These are phyloP conservation scores for Oryza longistaminata DNA, from an alignment of 176 grass and related monocot species.

Conservation along the genomic window DNA sequence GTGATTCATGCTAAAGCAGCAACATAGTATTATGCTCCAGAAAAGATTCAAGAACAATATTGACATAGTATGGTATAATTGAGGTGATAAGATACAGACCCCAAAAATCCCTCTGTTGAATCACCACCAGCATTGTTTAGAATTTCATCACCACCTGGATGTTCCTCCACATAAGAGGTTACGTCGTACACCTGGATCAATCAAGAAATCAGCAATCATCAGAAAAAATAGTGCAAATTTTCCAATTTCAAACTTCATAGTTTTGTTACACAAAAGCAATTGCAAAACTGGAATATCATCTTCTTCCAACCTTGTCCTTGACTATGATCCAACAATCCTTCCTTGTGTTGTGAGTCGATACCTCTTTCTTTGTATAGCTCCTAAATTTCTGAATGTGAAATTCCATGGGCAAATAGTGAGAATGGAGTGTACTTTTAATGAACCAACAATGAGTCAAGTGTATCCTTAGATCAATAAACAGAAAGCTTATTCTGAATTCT, in stretches of 20 bases:
- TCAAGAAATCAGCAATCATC: neutral
- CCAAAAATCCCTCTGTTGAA: conserved; percentile 75
- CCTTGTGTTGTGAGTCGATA: conserved; percentile 67
- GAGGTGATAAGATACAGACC: conserved; percentile 44
- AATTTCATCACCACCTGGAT: conserved; percentile 87
- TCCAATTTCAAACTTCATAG: neutral
- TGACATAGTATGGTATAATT: neutral
- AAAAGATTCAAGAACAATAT: neutral
- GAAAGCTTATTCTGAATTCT: neutral
- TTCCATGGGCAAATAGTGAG: conserved; percentile 23
- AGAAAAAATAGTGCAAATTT: conserved; percentile 8
- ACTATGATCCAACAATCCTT: conserved; percentile 89
- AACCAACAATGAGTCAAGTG: neutral
- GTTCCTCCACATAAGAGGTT: conserved; percentile 83
- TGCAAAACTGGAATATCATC: neutral
- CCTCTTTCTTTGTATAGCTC: conserved; percentile 71
- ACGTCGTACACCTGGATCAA: conserved; percentile 74
- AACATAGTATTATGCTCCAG: neutral
- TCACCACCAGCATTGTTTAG: conserved; percentile 84
- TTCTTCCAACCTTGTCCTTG: conserved; percentile 70
- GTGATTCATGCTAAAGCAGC: neutral
- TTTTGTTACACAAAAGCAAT: neutral
- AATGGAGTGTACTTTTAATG: conserved; percentile 6
- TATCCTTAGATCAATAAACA: neutral
- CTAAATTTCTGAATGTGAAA: conserved; percentile 31